phyloP scores from a whole-genome alignment of 106 monocot genomes.

The Dendrobium officinale region DNA sequence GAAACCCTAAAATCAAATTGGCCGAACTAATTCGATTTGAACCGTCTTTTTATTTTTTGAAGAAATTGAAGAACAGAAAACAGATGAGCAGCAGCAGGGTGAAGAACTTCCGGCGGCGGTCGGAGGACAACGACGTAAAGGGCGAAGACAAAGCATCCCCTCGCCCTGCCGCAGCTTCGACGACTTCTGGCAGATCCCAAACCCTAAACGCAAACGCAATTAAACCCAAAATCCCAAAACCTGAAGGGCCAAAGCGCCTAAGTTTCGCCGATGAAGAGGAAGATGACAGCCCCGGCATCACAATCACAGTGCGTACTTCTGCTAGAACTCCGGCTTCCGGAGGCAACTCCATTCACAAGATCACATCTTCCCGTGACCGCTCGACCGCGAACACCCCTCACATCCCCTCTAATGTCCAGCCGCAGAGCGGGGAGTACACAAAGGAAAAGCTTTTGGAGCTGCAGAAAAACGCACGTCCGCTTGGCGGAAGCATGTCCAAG shows the following conservation, averaged over 20 bases:
- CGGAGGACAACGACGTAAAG: slow-evolving; percentile 27
- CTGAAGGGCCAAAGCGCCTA: slow-evolving; percentile 47
- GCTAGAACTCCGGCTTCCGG: slow-evolving; percentile 11
- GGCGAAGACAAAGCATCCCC: slow-evolving; percentile 32
- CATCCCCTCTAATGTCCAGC: slow-evolving; percentile 66
- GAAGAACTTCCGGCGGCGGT: slow-evolving; percentile 87
- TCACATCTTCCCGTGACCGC: slow-evolving; percentile 50
- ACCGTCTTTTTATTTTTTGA: background rate
- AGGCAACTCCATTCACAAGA: slow-evolving; percentile 34
- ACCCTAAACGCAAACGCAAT: slow-evolving; percentile 10
- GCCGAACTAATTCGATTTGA: background rate
- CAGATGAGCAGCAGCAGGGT: slow-evolving; percentile 37
- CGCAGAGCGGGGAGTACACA: slow-evolving; percentile 90
- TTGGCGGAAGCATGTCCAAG: slow-evolving; percentile 54
- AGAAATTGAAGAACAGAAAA: background rate
- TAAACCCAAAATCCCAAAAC: slow-evolving; percentile 18
- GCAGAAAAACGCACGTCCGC: slow-evolving; percentile 89
- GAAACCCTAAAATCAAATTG: no score
- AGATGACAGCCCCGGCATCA: slow-evolving; percentile 26
- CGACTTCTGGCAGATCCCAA: slow-evolving; percentile 6
- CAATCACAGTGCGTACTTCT: slow-evolving; percentile 7
- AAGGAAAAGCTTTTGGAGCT: slow-evolving; percentile 78
- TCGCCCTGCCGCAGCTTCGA: background rate
- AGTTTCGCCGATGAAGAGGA: slow-evolving; percentile 96
- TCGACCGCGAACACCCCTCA: slow-evolving; percentile 7